Evolutionary conservation across 2,329 filamentous ascomycete species (phyloP), one percentile per base, ranked within the genome.

Genomic region (Herpotrichia juniperi): DNA sequence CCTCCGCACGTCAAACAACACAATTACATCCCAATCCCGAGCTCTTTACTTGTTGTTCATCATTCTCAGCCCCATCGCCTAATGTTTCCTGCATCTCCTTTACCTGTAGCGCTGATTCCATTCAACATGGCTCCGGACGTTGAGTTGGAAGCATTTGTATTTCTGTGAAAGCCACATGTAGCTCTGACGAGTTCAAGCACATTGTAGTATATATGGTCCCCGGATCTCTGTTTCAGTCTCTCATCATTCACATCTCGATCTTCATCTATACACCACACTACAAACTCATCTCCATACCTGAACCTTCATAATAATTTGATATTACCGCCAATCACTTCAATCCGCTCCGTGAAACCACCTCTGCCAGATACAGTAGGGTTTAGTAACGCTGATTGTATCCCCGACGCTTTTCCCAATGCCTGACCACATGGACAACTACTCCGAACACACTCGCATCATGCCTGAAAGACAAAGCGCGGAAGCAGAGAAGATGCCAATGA

Each of bases 361-460:
- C n/a, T n/a, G n/a, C n/a, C n/a, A n/a, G 8, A n/a, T n/a, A n/a
- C n/a, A n/a, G n/a, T n/a, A n/a, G n/a, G n/a, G n/a, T n/a, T n/a
- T n/a, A n/a, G 19, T 17, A 37, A 37, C 34, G 14, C n/a, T 37
- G 14, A 9, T 37, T 37, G 34, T 31, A 6, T 6, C 28, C 28
- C 21, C 28, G 17, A 28, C 22, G 4, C 16, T 25, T 31, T 16
- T 34, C 17, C 22, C 42, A 51, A 45, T 51, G 42, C n/a, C 34
- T 31, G 17, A 44, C 34, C 42, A 45, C 2, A 16, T 25, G 19
- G 35, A 51, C 25, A 31, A 28, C 28, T 30, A 16, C 17, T 19
- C 49, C 12, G 49, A 51, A 43, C 28, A 46, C 35, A 5, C 32
- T 47, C 35, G 43, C 34, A 47, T 51, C 32, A 46, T 47, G 43